Percentiles rank a stretch among this genome's conserved stretches.
These are phyloP conservation scores for Fonsecaea pugnacius DNA, from an alignment of 2,329 filamentous ascomycete genomes.

Conservation along the genomic window DNA sequence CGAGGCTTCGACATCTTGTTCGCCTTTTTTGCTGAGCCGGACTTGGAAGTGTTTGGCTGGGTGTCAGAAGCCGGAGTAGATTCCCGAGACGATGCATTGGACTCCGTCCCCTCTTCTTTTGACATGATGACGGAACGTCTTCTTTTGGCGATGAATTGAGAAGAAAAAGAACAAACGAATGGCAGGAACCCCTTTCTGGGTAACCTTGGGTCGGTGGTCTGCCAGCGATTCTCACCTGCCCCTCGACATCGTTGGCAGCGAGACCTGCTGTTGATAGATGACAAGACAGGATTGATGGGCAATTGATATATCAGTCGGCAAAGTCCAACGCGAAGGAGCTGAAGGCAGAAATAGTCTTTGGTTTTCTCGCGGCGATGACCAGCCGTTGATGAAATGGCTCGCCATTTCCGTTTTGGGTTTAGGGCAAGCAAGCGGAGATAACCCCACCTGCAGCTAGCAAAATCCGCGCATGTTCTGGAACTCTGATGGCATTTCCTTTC, in stretches of 20 bases:
- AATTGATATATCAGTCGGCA: not conserved
- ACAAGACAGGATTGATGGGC: not conserved
- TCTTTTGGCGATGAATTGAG: too few relatives aligned
- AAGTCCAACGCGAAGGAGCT: not conserved
- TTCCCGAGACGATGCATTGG: constrained; percentile 21
- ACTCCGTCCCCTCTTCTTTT: constrained; percentile 31
- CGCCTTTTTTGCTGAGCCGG: constrained; percentile 31
- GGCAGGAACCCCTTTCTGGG: not conserved
- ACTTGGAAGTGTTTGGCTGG: constrained; percentile 10
- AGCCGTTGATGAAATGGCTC: not conserved
- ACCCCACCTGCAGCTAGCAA: not conserved
- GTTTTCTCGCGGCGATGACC: not conserved
- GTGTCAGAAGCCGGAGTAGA: constrained; percentile 25
- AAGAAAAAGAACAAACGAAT: not conserved
- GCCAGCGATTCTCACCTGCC: not conserved
- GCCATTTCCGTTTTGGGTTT: not conserved
- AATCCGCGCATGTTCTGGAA: constrained; percentile 1
- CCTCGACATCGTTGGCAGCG: not conserved
- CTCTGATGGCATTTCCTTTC: not conserved
- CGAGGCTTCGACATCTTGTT: constrained; percentile 61
- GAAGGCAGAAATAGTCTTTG: not conserved
- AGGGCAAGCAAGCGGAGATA: not conserved
- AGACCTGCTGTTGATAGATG: not conserved
- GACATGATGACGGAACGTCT: constrained; percentile 27
- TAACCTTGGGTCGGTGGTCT: not conserved